Conservation (phyloP, 805 yeast species). For the Cyberlindnera subsufficiens region DNA sequence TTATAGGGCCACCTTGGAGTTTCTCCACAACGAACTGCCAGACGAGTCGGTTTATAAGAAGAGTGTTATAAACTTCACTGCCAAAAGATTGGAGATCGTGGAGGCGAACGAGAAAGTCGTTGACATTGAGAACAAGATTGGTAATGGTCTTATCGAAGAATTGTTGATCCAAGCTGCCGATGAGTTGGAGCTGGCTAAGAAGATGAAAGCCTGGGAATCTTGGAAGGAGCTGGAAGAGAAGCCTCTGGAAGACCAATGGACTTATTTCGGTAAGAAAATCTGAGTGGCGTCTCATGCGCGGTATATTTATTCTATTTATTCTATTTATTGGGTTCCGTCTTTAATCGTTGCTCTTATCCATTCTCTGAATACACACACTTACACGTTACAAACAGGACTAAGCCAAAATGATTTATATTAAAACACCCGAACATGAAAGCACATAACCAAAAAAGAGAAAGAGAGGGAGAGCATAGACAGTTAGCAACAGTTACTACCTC, state of each 20-base stretch:
- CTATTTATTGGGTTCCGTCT: not conserved
- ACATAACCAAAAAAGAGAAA: not conserved
- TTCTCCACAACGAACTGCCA: slow-evolving; percentile 59
- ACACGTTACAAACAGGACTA: too few species aligned
- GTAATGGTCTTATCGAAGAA: slow-evolving; percentile 83
- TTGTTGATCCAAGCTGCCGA: slow-evolving; percentile 77
- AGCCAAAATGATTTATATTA: too few species aligned
- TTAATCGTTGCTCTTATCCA: too few species aligned
- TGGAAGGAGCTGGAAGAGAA: slow-evolving; percentile 82
- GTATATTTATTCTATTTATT: slow-evolving; percentile 1
- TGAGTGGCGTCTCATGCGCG: too few species aligned
- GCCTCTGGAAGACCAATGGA: slow-evolving; percentile 82
- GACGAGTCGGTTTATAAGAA: slow-evolving; percentile 68
- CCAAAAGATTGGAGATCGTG: slow-evolving; percentile 61
- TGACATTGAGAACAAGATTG: slow-evolving; percentile 67
- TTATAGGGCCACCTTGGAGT: slow-evolving; percentile 61
- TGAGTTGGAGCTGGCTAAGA: slow-evolving; percentile 61
- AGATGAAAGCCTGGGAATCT: slow-evolving; percentile 60
- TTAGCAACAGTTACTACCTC: slow-evolving; percentile 16
- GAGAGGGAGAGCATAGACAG: slow-evolving; percentile 2
- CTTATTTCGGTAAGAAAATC: slow-evolving; percentile 63
- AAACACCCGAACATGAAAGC: not conserved
- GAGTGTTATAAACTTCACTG: slow-evolving; percentile 66
- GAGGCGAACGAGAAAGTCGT: slow-evolving; percentile 54
- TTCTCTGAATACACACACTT: too few species aligned